Conservation (phyloP, 225 moss, liverwort and hornwort genomes). For the Sphagnum contortum region DNA sequence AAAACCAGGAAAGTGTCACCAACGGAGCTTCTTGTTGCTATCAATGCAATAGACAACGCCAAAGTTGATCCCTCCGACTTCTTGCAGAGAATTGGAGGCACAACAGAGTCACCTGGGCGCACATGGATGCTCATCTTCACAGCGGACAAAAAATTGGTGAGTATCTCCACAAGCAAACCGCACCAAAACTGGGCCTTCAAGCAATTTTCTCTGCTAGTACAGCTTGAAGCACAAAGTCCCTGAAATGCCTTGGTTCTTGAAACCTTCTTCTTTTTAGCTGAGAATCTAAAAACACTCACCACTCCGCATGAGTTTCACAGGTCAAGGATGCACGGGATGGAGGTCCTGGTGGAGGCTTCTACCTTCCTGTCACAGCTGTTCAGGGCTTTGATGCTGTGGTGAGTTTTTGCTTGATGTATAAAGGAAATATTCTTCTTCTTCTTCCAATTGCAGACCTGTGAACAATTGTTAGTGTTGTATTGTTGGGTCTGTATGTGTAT, state of each 20-base stretch:
- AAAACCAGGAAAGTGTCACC: slow-evolving; percentile 64
- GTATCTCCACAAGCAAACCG: background rate
- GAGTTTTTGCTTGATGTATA: slow-evolving; percentile 1
- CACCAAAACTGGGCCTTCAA: too few species aligned
- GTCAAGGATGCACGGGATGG: slow-evolving; percentile 47
- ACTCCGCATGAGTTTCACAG: slow-evolving; percentile 7
- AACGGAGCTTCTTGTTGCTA: slow-evolving; percentile 50
- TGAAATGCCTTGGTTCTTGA: too few species aligned
- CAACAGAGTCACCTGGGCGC: slow-evolving; percentile 56
- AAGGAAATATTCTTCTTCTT: too few species aligned
- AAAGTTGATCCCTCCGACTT: slow-evolving; percentile 71
- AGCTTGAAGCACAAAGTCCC: too few species aligned
- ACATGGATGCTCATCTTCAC: slow-evolving; percentile 86
- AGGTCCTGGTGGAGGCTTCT: slow-evolving; percentile 58
- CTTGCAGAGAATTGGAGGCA: slow-evolving; percentile 45
- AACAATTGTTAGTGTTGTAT: too few species aligned
- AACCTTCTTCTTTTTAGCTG: too few species aligned
- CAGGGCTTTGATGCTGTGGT: slow-evolving; percentile 70
- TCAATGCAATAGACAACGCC: slow-evolving; percentile 60
- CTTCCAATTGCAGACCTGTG: too few species aligned
- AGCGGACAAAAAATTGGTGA: slow-evolving; percentile 33
- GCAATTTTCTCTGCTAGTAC: too few species aligned
- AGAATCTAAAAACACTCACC: too few species aligned
- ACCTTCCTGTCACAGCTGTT: slow-evolving; percentile 69
- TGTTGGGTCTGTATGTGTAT: too few species aligned